A percentile compares a stretch with the other conserved stretches of the same genome.
These are phyloP conservation scores for Fusarium sororula DNA, from an alignment of 2,329 filamentous ascomycete species.

Conservation along the genomic window DNA sequence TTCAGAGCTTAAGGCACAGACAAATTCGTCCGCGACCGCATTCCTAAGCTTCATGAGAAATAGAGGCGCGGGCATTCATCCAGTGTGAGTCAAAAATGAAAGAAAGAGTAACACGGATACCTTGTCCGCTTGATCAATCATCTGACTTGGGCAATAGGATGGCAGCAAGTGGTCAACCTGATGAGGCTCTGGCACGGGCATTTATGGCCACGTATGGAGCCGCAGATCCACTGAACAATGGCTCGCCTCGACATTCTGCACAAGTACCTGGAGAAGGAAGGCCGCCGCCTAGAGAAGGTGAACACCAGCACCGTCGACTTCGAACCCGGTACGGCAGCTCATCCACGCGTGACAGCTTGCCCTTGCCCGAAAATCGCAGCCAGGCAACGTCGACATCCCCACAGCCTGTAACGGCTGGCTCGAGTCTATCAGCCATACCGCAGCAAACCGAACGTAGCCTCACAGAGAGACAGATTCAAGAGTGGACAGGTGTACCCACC, in stretches of 20 bases:
- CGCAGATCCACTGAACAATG: slow-evolving; percentile 21
- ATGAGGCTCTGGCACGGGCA: slow-evolving; percentile 35
- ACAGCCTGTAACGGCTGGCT: background rate
- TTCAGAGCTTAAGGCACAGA: slow-evolving; percentile 53
- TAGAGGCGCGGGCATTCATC: slow-evolving; percentile 33
- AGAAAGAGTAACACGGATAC: background rate
- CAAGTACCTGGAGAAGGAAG: slow-evolving; percentile 35
- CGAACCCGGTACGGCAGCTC: slow-evolving; percentile 40
- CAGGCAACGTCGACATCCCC: background rate
- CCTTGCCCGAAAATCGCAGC: slow-evolving; percentile 1
- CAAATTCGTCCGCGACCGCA: slow-evolving; percentile 32
- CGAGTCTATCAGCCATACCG: slow-evolving; percentile 7
- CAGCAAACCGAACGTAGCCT: slow-evolving; percentile 9
- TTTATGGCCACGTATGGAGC: slow-evolving; percentile 21
- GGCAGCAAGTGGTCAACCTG: slow-evolving; percentile 4
- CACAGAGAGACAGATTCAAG: background rate
- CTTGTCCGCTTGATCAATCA: background rate
- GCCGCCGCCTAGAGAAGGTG: slow-evolving; percentile 43
- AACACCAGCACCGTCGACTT: slow-evolving; percentile 44
- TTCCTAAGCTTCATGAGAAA: slow-evolving; percentile 47
- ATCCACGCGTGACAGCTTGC: slow-evolving; percentile 1
- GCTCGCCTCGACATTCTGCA: slow-evolving; percentile 19
- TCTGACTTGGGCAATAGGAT: slow-evolving; percentile 26
- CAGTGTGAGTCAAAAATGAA: slow-evolving; percentile 32
- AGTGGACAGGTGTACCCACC: background rate